phyloP scores from a whole-genome alignment of 768 basidiomycete species.

The Neoboletus magnificus region DNA sequence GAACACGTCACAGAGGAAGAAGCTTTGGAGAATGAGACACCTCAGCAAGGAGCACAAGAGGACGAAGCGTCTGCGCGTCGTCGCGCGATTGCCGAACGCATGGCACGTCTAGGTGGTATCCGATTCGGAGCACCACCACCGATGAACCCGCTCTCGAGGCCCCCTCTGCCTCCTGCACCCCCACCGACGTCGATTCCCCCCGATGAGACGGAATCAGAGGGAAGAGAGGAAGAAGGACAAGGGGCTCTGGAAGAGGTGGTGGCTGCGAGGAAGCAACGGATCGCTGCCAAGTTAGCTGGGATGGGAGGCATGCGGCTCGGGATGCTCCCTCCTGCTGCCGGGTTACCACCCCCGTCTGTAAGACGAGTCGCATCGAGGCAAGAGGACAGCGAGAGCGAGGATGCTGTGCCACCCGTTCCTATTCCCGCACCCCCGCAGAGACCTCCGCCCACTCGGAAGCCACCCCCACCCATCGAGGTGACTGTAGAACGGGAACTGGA shows the following conservation, averaged over 20 bases:
- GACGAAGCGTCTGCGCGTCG: conserved; percentile 53
- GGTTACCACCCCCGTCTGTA: conserved; percentile 14
- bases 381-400: conserved; percentile 33
- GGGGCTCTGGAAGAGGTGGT: conserved; percentile 41
- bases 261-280: conserved; percentile 50
- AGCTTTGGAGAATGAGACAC: neutral
- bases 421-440: conserved; percentile 33
- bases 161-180: conserved; percentile 37
- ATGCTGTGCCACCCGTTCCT: conserved; percentile 24
- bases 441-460: conserved; percentile 30
- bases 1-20: conserved; percentile 16
- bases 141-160: conserved; percentile 35
- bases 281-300: conserved; percentile 50
- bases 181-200: conserved; percentile 34
- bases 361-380: conserved; percentile 15
- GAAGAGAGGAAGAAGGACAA: conserved; percentile 16
- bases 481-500: conserved; percentile 6
- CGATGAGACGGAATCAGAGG: conserved; percentile 22
- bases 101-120: conserved; percentile 89
- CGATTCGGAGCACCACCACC: conserved; percentile 68
- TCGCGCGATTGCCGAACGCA: conserved; percentile 84
- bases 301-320: conserved; percentile 59
- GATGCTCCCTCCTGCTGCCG: conserved; percentile 40
- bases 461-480: conserved; percentile 22
- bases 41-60: conserved; percentile 26